Percentiles rank a stretch among this genome's conserved stretches.
These are phyloP conservation scores for Galerina sulciceps DNA, from an alignment of 768 basidiomycete species.

Conservation along the genomic window DNA sequence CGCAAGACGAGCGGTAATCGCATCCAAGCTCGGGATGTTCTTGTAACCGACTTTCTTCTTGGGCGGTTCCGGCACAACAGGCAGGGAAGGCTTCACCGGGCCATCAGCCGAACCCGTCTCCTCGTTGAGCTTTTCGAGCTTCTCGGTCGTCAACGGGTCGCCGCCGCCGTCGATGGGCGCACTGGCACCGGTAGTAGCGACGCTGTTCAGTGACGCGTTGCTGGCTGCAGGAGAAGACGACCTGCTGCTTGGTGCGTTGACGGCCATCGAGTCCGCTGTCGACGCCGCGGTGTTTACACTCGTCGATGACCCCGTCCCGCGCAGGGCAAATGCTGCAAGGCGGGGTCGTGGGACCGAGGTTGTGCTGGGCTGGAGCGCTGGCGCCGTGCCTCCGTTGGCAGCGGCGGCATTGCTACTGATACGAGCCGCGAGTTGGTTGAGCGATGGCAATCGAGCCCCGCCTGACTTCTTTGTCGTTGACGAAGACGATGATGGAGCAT, in stretches of 20 bases:
- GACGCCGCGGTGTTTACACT: constrained; percentile 55
- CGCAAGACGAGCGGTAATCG: constrained; percentile 80
- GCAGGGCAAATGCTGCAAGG: constrained; percentile 72
- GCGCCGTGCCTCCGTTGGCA: constrained; percentile 27
- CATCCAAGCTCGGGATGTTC: constrained; percentile 86
- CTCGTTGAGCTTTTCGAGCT: constrained; percentile 64
- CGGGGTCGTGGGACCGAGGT: constrained; percentile 61
- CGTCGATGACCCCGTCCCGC: constrained; percentile 59
- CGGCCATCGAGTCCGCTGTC: constrained; percentile 67
- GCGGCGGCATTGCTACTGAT: constrained; percentile 53
- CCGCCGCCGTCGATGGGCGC: constrained; percentile 33
- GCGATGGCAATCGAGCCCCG: constrained; percentile 62
- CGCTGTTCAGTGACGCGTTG: constrained; percentile 50
- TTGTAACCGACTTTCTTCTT: constrained; percentile 72
- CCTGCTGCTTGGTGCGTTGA: constrained; percentile 69
- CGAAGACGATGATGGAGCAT: constrained; percentile 12
- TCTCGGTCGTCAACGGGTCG: constrained; percentile 68
- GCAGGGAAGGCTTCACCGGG: constrained; percentile 21
- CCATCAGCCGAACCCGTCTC: constrained; percentile 41
- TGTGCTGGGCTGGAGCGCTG: constrained; percentile 22
- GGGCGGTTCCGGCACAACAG: constrained; percentile 26
- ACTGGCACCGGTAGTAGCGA: constrained; percentile 38
- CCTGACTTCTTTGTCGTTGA: constrained; percentile 22
- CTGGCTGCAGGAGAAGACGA: constrained; percentile 65
- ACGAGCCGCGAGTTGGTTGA: constrained; percentile 83